Percentiles rank a stretch among this genome's conserved stretches.
Conservation (phyloP, 768 basidiomycete genomes). For the Gloeostereum incarnatum region DNA sequence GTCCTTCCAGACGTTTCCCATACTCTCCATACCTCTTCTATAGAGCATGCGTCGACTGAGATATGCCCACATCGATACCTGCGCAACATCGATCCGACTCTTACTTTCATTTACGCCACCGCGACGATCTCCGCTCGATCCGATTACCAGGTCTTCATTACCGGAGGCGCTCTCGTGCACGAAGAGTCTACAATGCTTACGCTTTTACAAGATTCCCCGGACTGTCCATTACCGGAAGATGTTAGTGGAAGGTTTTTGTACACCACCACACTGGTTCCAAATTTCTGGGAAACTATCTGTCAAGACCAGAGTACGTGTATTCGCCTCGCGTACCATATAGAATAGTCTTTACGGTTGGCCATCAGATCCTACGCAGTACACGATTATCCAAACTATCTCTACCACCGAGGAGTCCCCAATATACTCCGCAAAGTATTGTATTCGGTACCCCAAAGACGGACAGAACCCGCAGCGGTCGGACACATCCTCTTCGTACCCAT, state of each 20-base stretch:
- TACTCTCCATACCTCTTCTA: conserved; percentile 8
- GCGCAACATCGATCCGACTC: conserved; percentile 8
- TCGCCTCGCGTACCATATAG: neutral
- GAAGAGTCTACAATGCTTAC: conserved; percentile 35
- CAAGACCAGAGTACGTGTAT: conserved; percentile 38
- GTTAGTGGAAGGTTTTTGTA: conserved; percentile 35
- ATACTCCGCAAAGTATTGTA: conserved; percentile 53
- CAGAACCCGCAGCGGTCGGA: too few species aligned
- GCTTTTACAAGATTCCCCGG: conserved; percentile 14
- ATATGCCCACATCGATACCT: conserved; percentile 36
- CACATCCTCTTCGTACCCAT: too few species aligned
- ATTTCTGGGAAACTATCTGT: conserved; percentile 55
- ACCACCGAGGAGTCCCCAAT: conserved; percentile 17
- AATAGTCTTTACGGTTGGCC: conserved; percentile 1
- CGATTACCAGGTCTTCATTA: conserved; percentile 42
- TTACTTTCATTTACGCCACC: conserved; percentile 27
- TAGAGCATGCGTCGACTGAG: conserved; percentile 7
- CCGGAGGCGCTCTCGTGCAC: conserved; percentile 39
- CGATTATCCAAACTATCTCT: conserved; percentile 56
- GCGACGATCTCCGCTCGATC: conserved; percentile 43
- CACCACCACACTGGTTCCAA: conserved; percentile 51
- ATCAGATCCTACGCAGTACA: conserved; percentile 57
- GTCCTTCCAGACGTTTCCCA: conserved; percentile 23
- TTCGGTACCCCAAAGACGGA: conserved; percentile 26
- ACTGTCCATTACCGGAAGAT: conserved; percentile 9